These are phyloP conservation scores for Stropharia rugosoannulata DNA, from an alignment of 768 basidiomycete genomes.

Conservation along the genomic window DNA sequence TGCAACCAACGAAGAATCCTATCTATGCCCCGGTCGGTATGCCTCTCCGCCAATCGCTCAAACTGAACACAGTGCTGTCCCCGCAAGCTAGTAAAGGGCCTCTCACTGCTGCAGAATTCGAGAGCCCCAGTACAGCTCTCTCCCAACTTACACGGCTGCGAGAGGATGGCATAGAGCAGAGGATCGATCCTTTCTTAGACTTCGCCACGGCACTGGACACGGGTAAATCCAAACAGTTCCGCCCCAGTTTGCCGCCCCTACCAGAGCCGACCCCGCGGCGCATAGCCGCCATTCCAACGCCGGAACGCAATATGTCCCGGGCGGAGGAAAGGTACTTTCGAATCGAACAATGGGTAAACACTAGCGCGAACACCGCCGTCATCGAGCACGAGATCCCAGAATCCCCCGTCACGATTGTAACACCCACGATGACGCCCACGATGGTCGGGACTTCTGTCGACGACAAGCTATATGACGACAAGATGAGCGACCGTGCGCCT, in stretches of 20 bases:
- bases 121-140: conserved; percentile 14
- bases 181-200: conserved; percentile 15
- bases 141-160: conserved; percentile 7
- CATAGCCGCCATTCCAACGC: neutral
- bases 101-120: conserved; percentile 6
- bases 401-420: neutral
- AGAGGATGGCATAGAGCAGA: neutral
- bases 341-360: conserved; percentile 19
- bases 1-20: neutral
- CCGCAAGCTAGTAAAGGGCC: neutral
- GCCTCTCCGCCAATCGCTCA: conserved; percentile 3
- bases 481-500: neutral
- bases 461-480: neutral
- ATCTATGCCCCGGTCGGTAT: neutral
- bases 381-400: conserved; percentile 3
- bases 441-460: neutral
- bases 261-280: neutral
- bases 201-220: conserved; percentile 15
- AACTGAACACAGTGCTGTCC: neutral
- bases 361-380: conserved; percentile 12
- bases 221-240: conserved; percentile 18
- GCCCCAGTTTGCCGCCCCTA: neutral
- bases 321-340: conserved; percentile 11
- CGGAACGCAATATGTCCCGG: conserved; percentile 5
- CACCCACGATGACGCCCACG: neutral